Base-by-base conservation (phyloP, 129 eudicot species). In the Heracleum sosnowskyi region DNA sequence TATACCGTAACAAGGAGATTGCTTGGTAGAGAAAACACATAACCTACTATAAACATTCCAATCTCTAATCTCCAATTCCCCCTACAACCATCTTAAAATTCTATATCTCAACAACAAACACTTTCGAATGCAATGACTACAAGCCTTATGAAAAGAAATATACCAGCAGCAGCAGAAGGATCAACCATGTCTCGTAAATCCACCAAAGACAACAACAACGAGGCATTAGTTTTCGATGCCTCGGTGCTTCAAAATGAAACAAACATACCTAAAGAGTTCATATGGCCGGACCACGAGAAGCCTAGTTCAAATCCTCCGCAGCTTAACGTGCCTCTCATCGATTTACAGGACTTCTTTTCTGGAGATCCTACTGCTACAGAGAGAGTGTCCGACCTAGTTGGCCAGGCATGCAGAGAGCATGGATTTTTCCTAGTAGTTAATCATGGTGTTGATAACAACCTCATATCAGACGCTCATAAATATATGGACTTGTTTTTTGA, bases 371-470 rank as follows among this genome's bases (percentile, higher is more conserved):
- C 28, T 20, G 77, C 91, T 13, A 83, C 82, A 45, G 68, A 70
- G 11, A 78, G 81, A 81, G 85, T 87, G 28, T 81, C 86, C 3
- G 26, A 17, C 40, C 34, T 85, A 16, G 86, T 89, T 11, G 87
- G 84, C 5, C 80, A 85, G 33, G 93, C 93, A 10, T 87, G 93
- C 85, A 64, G 37, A 49, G 80, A 81, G 74, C 93, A 89, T 69
- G 93, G 93, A 26, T 89, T 86, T 73, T 89, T 89, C 57, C 82
- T 87, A 1, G 91, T 85, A 3, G 79, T 26, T 29, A 89, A 87
- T 66, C 93, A 89, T 75, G 91, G 93, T 1, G 88, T 89, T 7
- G 84, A 81, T 72, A 51, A 80, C 18, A 80, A 57, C 17, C 89
- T 89, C 47, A 77, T 89, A 40, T 73, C 45, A 22, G 86, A 85